Percentiles rank a stretch among this genome's conserved stretches.
phyloP scores from a whole-genome alignment of 2,329 filamentous ascomycete species.

The Ceratocystis papillata region DNA sequence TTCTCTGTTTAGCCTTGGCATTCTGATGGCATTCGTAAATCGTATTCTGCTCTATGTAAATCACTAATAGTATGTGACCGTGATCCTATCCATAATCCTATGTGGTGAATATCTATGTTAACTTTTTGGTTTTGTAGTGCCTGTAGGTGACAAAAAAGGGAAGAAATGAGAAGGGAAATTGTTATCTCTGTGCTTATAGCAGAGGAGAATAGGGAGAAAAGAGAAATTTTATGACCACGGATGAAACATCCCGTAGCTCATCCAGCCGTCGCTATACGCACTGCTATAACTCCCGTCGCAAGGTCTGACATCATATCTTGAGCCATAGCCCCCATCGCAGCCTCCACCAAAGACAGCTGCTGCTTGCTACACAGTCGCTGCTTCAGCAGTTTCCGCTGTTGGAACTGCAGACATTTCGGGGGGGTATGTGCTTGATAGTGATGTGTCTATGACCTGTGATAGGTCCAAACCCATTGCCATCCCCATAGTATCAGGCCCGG shows the following conservation, averaged over 20 bases:
- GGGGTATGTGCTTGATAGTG: neutral
- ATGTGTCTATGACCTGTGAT: constrained; percentile 7
- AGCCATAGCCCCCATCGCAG: neutral
- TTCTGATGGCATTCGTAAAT: neutral
- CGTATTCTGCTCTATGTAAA: constrained; percentile 1
- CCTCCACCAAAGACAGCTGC: neutral
- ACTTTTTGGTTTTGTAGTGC: neutral
- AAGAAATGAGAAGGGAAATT: neutral
- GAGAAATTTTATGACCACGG: neutral
- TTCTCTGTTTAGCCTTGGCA: neutral
- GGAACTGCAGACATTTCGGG: neutral
- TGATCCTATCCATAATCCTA: neutral
- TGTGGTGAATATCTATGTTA: neutral
- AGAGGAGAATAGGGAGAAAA: neutral
- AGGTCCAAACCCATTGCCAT: neutral
- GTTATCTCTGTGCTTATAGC: neutral
- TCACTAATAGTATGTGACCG: neutral
- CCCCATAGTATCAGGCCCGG: neutral
- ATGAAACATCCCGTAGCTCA: neutral
- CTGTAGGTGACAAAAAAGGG: neutral
- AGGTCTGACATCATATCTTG: neutral
- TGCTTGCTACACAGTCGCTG: constrained; percentile 8
- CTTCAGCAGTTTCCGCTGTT: neutral
- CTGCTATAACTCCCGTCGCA: too few relatives aligned
- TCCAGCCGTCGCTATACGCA: neutral